Percentiles rank a stretch among this genome's conserved stretches.
Conservation (phyloP, 495 filamentous ascomycete species). For the Xylaria sp. region DNA sequence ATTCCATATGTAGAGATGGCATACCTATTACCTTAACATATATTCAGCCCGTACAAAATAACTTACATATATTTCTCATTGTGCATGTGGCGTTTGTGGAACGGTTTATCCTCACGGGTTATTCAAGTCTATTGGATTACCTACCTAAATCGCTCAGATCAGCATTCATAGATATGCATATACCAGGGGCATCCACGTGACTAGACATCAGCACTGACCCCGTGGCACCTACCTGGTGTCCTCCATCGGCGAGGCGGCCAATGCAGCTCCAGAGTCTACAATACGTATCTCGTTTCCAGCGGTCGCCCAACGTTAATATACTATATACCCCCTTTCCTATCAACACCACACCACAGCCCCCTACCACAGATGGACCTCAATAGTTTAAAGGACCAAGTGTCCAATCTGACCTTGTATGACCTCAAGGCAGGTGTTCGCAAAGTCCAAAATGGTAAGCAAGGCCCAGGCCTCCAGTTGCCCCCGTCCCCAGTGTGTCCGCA, state of each 20-base stretch:
- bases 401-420: conserved; percentile 95
- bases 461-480: conserved; percentile 1
- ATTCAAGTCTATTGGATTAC: neutral
- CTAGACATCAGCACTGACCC: conserved; percentile 5
- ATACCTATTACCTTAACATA: too few relatives aligned
- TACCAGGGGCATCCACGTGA: neutral
- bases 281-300: conserved; percentile 4
- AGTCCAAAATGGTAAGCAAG: conserved; percentile 89
- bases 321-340: conserved; percentile 11
- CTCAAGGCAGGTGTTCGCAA: conserved; percentile 96
- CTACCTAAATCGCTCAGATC: neutral
- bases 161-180: neutral
- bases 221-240: neutral
- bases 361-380: conserved; percentile 79
- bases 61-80: too few relatives aligned
- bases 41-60: too few relatives aligned
- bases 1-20: neutral
- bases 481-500: neutral
- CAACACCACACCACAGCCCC: conserved; percentile 20
- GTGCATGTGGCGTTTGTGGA: too few relatives aligned
- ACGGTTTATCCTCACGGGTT: too few relatives aligned
- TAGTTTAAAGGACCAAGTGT: conserved; percentile 84
- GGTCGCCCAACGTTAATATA: conserved; percentile 13
- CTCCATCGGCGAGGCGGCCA: conserved; percentile 6
- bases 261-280: conserved; percentile 2